phyloP scores from a whole-genome alignment of 1,284 basidiomycete species.

The Ceratobasidium sp. region DNA sequence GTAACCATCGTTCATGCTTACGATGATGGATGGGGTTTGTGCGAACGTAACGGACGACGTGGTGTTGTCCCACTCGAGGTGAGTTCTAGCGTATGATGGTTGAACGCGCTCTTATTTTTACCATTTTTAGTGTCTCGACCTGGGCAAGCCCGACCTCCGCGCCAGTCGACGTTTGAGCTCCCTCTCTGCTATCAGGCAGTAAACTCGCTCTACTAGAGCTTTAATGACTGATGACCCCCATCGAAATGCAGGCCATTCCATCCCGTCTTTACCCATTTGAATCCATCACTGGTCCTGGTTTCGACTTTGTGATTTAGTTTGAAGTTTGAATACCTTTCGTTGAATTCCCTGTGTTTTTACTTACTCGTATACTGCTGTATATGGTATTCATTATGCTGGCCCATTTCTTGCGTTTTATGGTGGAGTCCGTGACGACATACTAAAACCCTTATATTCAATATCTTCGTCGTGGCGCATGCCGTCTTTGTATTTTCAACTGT shows the following conservation, averaged over 20 bases:
- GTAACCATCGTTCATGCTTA: constrained; percentile 40
- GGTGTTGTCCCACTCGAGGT: constrained; percentile 44
- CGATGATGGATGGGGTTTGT: constrained; percentile 43
- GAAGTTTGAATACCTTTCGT: constrained; percentile 16
- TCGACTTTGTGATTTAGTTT: constrained; percentile 24
- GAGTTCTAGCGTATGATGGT: neutral
- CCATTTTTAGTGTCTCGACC: constrained; percentile 35
- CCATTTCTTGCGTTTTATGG: constrained; percentile 15
- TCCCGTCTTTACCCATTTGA: constrained; percentile 35
- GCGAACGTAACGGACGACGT: constrained; percentile 40
- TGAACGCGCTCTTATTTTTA: neutral
- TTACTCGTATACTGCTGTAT: neutral
- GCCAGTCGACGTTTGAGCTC: constrained; percentile 41
- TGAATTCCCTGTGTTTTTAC: constrained; percentile 6
- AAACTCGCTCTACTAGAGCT: neutral
- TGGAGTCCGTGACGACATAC: constrained; percentile 46
- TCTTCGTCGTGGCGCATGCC: constrained; percentile 19
- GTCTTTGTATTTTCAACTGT: constrained; percentile 22
- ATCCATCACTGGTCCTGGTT: constrained; percentile 22
- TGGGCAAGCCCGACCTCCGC: constrained; percentile 33
- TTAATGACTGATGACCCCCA: neutral
- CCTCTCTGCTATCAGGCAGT: constrained; percentile 37
- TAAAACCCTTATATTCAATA: constrained; percentile 40
- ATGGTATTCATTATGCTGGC: constrained; percentile 4
- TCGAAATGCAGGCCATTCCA: constrained; percentile 36